Percentiles rank a stretch among this genome's conserved stretches.
Evolutionary conservation across 2,329 filamentous ascomycete species (phyloP).

Genomic region (Diaporthe citriasiana): DNA sequence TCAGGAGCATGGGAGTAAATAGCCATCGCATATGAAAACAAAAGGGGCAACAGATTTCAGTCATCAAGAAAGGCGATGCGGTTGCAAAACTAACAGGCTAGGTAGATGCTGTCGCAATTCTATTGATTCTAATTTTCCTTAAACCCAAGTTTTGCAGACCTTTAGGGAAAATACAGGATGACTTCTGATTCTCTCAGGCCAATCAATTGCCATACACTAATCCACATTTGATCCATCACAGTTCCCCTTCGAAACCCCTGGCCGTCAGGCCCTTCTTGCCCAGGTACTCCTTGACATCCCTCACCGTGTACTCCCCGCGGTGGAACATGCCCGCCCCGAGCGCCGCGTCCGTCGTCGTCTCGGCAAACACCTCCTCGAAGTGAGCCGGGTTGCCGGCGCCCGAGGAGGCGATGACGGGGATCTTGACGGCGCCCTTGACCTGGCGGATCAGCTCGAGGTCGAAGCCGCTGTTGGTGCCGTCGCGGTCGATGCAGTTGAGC

Average conservation of each 20-base stretch:
- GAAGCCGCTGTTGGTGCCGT: slow-evolving; percentile 94
- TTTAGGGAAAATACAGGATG: no score
- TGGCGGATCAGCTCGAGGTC: slow-evolving; percentile 91
- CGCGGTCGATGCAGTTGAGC: slow-evolving; percentile 97
- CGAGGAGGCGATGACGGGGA: slow-evolving; percentile 95
- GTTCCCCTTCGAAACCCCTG: slow-evolving; percentile 78
- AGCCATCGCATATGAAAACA: slow-evolving; percentile 7
- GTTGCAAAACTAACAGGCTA: slow-evolving; percentile 27
- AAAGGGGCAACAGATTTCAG: background rate
- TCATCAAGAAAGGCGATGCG: slow-evolving; percentile 15
- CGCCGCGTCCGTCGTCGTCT: slow-evolving; percentile 91
- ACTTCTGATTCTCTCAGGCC: background rate
- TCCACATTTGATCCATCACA: slow-evolving; percentile 47
- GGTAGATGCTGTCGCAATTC: slow-evolving; percentile 25
- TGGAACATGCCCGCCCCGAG: slow-evolving; percentile 98
- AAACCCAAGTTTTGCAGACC: background rate
- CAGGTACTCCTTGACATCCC: slow-evolving; percentile 90
- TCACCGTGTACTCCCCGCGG: slow-evolving; percentile 92
- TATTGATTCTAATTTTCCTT: slow-evolving; percentile 37
- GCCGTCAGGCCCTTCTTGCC: slow-evolving; percentile 79
- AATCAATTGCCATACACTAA: background rate
- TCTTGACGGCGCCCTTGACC: slow-evolving; percentile 88
- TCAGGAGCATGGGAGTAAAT: slow-evolving; percentile 38
- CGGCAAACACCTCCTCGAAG: slow-evolving; percentile 90
- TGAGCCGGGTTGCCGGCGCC: slow-evolving; percentile 90